Conservation (phyloP, 1,139 yeast species). For the Yamadazyma sp. region DNA sequence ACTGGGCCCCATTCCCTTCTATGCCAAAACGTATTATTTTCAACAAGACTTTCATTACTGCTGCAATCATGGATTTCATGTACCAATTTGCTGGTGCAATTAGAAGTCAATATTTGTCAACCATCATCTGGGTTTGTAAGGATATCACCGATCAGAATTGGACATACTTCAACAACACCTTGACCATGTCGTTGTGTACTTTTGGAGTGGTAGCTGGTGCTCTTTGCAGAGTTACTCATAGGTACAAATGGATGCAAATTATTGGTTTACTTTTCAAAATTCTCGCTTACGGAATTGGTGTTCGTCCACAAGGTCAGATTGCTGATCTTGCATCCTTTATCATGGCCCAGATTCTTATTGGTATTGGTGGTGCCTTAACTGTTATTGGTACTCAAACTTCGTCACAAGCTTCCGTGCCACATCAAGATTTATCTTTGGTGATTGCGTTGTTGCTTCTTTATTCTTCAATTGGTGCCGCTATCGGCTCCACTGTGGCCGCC, state of each 20-base stretch:
- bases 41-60: slow-evolving; percentile 32
- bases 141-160: slow-evolving; percentile 27
- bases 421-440: slow-evolving; percentile 46
- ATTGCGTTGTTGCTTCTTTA: slow-evolving; percentile 44
- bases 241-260: slow-evolving; percentile 30
- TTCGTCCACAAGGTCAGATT: slow-evolving; percentile 18
- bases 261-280: slow-evolving; percentile 27
- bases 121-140: slow-evolving; percentile 20
- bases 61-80: slow-evolving; percentile 17
- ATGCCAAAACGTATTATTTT: slow-evolving; percentile 29
- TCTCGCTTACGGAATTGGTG: slow-evolving; percentile 26
- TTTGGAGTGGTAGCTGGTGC: slow-evolving; percentile 34
- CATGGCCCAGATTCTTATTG: slow-evolving; percentile 22
- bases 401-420: slow-evolving; percentile 39
- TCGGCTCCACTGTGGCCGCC: slow-evolving; percentile 47
- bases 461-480: slow-evolving; percentile 42
- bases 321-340: slow-evolving; percentile 20
- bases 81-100: slow-evolving; percentile 21
- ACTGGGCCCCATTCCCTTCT: slow-evolving; percentile 29
- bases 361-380: slow-evolving; percentile 32
- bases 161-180: slow-evolving; percentile 33
- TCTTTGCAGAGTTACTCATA: slow-evolving; percentile 25
- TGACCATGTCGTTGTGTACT: slow-evolving; percentile 31
- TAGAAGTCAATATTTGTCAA: slow-evolving; percentile 13
- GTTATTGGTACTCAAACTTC: slow-evolving; percentile 32